These are phyloP conservation scores for Chaetomium tenue DNA, from an alignment of 495 filamentous ascomycete species.

Conservation along the genomic window DNA sequence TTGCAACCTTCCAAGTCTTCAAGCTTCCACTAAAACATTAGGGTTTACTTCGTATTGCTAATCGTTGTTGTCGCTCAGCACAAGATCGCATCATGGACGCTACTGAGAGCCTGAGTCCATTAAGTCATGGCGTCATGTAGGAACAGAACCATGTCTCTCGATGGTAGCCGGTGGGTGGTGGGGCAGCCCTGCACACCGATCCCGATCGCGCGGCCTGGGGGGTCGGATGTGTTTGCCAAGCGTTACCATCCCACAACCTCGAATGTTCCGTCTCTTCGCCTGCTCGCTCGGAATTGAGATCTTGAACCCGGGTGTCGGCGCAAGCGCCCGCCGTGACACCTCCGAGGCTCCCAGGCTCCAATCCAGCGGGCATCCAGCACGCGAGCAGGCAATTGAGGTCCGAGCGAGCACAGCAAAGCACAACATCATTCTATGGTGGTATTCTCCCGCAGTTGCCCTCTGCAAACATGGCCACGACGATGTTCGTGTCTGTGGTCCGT, in stretches of 20 bases:
- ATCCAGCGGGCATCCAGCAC: neutral
- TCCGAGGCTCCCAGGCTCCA: neutral
- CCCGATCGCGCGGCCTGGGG: conserved; percentile 9
- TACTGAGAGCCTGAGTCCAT: neutral
- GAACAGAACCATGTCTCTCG: conserved; percentile 1
- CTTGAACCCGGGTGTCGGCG: neutral
- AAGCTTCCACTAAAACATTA: neutral
- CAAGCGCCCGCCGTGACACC: conserved; percentile 5
- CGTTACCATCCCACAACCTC: neutral
- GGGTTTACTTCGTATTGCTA: neutral
- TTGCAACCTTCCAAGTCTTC: neutral
- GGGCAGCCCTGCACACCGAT: conserved; percentile 4
- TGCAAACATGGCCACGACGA: conserved; percentile 1
- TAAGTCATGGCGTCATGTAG: conserved; percentile 10
- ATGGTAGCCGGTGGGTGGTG: neutral
- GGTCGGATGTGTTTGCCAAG: conserved; percentile 12
- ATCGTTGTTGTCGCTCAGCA: neutral
- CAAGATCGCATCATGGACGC: neutral
- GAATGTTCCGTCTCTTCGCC: neutral
- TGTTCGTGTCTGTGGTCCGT: neutral
- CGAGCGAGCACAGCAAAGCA: neutral
- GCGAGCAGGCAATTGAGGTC: neutral
- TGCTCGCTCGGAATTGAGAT: neutral
- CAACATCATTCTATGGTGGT: neutral
- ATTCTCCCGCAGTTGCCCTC: conserved; percentile 1